Conservation (phyloP, 495 filamentous ascomycete genomes). For the Choiromyces venosus region DNA sequence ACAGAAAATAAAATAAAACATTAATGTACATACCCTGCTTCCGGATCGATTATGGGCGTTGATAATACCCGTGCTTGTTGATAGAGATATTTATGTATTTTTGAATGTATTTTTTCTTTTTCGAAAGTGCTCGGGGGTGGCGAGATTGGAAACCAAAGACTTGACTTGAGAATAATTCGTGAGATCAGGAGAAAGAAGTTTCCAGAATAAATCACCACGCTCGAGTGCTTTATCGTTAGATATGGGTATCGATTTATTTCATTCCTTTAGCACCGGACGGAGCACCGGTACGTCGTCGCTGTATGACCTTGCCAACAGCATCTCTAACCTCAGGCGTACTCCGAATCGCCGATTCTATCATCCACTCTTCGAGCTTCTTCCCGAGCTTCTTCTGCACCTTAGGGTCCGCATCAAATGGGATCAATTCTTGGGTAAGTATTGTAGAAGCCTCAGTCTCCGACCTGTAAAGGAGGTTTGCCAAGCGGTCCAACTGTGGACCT, state of each 20-base stretch:
- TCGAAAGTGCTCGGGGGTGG: neutral
- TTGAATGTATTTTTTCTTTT: neutral
- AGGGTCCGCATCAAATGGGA: conserved; percentile 72
- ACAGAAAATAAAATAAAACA: neutral
- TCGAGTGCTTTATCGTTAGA: neutral
- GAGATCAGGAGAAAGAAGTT: neutral
- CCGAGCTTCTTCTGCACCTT: conserved; percentile 55
- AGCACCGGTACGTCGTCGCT: conserved; percentile 54
- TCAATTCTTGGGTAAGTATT: conserved; percentile 68
- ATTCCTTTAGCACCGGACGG: conserved; percentile 54
- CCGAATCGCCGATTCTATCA: conserved; percentile 68
- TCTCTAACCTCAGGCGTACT: conserved; percentile 69
- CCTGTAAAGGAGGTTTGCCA: conserved; percentile 52
- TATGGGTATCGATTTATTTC: conserved; percentile 38
- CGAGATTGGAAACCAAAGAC: neutral
- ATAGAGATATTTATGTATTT: neutral
- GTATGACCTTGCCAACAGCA: conserved; percentile 59
- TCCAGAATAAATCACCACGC: neutral
- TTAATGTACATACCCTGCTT: neutral
- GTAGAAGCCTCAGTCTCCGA: conserved; percentile 63
- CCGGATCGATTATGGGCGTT: neutral
- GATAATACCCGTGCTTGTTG: neutral
- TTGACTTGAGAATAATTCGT: neutral
- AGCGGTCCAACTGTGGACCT: conserved; percentile 52
- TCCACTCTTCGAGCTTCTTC: conserved; percentile 66